Conservation (phyloP, 2,329 filamentous ascomycete genomes). For the Fusarium sp. region DNA sequence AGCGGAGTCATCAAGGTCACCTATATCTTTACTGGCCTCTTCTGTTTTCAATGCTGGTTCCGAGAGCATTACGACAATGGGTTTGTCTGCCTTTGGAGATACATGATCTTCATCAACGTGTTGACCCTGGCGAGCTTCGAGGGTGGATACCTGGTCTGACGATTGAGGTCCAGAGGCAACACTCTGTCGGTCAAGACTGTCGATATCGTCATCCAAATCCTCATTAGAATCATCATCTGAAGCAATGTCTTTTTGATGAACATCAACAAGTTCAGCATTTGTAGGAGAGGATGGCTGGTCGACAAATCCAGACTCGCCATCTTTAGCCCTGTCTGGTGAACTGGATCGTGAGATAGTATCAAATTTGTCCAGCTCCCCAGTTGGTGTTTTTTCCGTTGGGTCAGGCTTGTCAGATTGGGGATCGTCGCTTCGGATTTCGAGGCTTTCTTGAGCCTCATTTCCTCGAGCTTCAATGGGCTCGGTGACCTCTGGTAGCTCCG, state of each 20-base stretch:
- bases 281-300: slow-evolving; percentile 2
- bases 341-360: slow-evolving; percentile 3
- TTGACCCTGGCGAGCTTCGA: background rate
- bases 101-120: slow-evolving; percentile 5
- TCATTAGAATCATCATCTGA: slow-evolving; percentile 8
- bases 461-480: slow-evolving; percentile 6
- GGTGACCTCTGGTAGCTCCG: background rate
- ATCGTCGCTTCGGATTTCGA: background rate
- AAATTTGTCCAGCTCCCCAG: background rate
- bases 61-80: background rate
- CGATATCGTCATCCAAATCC: background rate
- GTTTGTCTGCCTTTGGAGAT: background rate
- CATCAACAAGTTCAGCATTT: background rate
- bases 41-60: background rate
- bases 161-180: slow-evolving; percentile 6
- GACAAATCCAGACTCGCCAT: background rate
- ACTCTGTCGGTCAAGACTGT: slow-evolving; percentile 1
- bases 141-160: background rate
- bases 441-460: slow-evolving; percentile 1
- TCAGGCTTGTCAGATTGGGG: background rate
- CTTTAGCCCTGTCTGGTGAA: slow-evolving; percentile 10
- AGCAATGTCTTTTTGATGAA: background rate
- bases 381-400: background rate
- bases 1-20: slow-evolving; percentile 1
- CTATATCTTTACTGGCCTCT: slow-evolving; percentile 1